Evolutionary conservation across 345 rosid genomes (phyloP).

Genomic region (Angophora floribunda): DNA sequence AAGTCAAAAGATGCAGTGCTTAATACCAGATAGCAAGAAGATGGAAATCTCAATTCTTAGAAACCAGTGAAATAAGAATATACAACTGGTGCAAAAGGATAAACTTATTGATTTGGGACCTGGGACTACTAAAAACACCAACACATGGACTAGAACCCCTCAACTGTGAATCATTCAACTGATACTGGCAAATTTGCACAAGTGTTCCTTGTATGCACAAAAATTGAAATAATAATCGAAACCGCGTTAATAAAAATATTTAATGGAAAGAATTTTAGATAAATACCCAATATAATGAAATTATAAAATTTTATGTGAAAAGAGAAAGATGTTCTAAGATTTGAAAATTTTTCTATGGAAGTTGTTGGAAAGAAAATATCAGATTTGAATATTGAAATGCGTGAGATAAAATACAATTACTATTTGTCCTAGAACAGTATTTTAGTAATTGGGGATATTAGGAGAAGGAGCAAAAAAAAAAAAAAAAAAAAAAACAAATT

Average conservation of each 20-base stretch:
- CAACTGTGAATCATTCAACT: not conserved
- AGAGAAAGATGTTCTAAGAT: not conserved
- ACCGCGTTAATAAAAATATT: not conserved
- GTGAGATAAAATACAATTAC: not conserved
- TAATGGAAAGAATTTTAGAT: not conserved
- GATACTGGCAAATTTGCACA: not conserved
- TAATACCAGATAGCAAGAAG: not conserved
- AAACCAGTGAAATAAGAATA: not conserved
- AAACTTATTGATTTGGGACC: not conserved
- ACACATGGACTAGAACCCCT: not conserved
- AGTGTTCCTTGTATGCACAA: not conserved
- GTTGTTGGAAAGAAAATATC: not conserved
- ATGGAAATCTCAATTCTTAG: not conserved
- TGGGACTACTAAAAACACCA: not conserved
- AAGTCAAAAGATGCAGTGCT: not conserved
- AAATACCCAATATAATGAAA: not conserved
- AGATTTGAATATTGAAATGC: not conserved
- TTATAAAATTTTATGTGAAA: not conserved
- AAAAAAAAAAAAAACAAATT: not conserved
- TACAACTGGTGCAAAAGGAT: not conserved
- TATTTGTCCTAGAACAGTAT: not conserved
- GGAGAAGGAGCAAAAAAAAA: not conserved
- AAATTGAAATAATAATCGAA: not conserved
- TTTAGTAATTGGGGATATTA: not conserved
- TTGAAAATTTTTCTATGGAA: not conserved